Evolutionary conservation across 2,329 filamentous ascomycete species (phyloP).

Genomic region (Aspergillus sp.): DNA sequence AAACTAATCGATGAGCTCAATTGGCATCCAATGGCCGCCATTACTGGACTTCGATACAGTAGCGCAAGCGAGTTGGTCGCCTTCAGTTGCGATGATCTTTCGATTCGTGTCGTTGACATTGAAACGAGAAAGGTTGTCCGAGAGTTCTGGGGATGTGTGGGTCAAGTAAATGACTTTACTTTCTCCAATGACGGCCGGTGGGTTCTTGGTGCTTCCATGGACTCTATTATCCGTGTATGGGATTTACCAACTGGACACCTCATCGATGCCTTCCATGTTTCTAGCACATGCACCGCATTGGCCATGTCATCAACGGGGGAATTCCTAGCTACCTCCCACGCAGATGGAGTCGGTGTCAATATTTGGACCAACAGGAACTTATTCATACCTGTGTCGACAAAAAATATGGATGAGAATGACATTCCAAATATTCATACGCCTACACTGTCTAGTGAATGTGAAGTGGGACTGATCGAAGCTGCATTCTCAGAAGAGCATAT

Average conservation of each 20-base stretch:
- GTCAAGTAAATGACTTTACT: slow-evolving; percentile 70
- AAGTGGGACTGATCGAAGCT: slow-evolving; percentile 68
- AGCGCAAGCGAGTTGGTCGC: slow-evolving; percentile 78
- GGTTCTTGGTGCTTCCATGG: slow-evolving; percentile 83
- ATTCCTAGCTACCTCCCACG: slow-evolving; percentile 84
- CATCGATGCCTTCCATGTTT: slow-evolving; percentile 82
- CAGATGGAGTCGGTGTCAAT: slow-evolving; percentile 79
- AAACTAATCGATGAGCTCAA: slow-evolving; percentile 74
- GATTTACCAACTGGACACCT: slow-evolving; percentile 93
- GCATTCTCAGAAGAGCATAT: slow-evolving; percentile 60
- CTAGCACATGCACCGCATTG: slow-evolving; percentile 73
- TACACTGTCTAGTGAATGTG: slow-evolving; percentile 77
- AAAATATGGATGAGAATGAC: slow-evolving; percentile 75
- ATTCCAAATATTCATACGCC: slow-evolving; percentile 63
- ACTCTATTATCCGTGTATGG: slow-evolving; percentile 80
- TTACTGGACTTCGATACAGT: slow-evolving; percentile 76
- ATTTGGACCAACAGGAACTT: slow-evolving; percentile 94
- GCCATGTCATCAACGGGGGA: slow-evolving; percentile 88
- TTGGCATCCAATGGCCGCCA: slow-evolving; percentile 72
- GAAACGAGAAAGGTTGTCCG: slow-evolving; percentile 86
- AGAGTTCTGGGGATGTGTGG: slow-evolving; percentile 81
- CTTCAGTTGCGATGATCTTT: slow-evolving; percentile 82
- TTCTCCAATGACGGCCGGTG: slow-evolving; percentile 93
- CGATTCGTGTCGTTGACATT: slow-evolving; percentile 82
- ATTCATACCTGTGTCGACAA: slow-evolving; percentile 82